These are phyloP conservation scores for Rhizopogon roseolus DNA, from an alignment of 768 basidiomycete genomes.

Conservation along the genomic window DNA sequence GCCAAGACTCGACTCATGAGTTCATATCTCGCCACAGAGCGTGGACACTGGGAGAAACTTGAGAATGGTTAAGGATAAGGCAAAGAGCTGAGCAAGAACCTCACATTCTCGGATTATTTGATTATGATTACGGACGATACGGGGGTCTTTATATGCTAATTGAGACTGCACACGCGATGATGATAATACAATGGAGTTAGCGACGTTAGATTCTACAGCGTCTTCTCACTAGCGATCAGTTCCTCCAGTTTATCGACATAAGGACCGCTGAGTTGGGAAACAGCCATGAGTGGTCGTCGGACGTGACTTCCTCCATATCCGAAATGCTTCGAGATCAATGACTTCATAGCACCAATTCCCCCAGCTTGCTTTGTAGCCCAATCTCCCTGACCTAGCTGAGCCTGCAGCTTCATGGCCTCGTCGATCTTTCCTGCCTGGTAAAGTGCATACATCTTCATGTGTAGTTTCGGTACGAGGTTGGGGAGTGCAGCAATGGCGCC, in stretches of 20 bases:
- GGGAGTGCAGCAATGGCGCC: constrained; percentile 64
- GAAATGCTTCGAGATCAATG: constrained; percentile 56
- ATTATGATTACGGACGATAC: background rate
- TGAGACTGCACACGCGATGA: background rate
- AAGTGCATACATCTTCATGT: constrained; percentile 43
- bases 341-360: constrained; percentile 65
- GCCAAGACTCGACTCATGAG: too few relatives aligned
- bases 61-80: background rate
- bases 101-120: background rate
- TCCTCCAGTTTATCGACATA: constrained; percentile 38
- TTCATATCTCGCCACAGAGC: background rate
- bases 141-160: background rate
- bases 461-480: constrained; percentile 58
- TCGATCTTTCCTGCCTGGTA: constrained; percentile 48
- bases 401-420: constrained; percentile 60
- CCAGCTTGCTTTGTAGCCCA: constrained; percentile 60
- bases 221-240: constrained; percentile 43
- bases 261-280: constrained; percentile 32
- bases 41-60: background rate
- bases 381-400: constrained; percentile 59
- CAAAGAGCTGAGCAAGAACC: background rate
- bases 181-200: background rate
- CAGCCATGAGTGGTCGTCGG: constrained; percentile 44
- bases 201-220: constrained; percentile 11
- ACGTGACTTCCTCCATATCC: constrained; percentile 53